Conservation (phyloP, 768 basidiomycete genomes). For the Phlegmacium glaucopus region DNA sequence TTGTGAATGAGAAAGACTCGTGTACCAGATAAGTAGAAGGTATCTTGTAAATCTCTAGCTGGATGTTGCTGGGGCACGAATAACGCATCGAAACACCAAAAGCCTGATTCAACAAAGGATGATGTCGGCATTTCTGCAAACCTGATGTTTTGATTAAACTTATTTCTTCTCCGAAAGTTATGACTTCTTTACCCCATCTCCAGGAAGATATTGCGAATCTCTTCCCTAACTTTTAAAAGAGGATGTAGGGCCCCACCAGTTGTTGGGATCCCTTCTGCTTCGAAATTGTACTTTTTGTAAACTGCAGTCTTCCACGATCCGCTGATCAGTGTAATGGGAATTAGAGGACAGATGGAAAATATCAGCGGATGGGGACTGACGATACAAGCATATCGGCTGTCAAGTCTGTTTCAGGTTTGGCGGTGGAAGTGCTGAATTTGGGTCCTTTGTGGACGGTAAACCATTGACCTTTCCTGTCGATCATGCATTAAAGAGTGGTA, state of each 20-base stretch:
- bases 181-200: slow-evolving; percentile 86
- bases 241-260: slow-evolving; percentile 94
- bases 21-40: slow-evolving; percentile 92
- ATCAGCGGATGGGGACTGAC: slow-evolving; percentile 42
- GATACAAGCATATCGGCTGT: slow-evolving; percentile 93
- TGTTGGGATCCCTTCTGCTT: slow-evolving; percentile 89
- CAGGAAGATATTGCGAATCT: slow-evolving; percentile 95
- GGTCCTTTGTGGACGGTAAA: slow-evolving; percentile 85
- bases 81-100: slow-evolving; percentile 99
- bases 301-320: slow-evolving; percentile 91
- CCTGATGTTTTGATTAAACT: slow-evolving; percentile 36
- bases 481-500: slow-evolving; percentile 5
- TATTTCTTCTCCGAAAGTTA: neutral
- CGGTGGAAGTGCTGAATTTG: slow-evolving; percentile 85
- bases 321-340: slow-evolving; percentile 36
- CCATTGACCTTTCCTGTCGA: slow-evolving; percentile 87
- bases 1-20: neutral
- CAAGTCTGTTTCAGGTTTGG: slow-evolving; percentile 94
- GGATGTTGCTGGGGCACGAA: slow-evolving; percentile 99
- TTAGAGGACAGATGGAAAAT: slow-evolving; percentile 1
- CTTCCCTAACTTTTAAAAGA: slow-evolving; percentile 94
- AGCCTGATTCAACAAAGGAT: slow-evolving; percentile 94
- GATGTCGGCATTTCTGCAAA: slow-evolving; percentile 99
- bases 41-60: slow-evolving; percentile 95
- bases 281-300: slow-evolving; percentile 99